Base-by-base conservation (phyloP, 2,329 filamentous ascomycete species). In the Trichoderma guizhouense region DNA sequence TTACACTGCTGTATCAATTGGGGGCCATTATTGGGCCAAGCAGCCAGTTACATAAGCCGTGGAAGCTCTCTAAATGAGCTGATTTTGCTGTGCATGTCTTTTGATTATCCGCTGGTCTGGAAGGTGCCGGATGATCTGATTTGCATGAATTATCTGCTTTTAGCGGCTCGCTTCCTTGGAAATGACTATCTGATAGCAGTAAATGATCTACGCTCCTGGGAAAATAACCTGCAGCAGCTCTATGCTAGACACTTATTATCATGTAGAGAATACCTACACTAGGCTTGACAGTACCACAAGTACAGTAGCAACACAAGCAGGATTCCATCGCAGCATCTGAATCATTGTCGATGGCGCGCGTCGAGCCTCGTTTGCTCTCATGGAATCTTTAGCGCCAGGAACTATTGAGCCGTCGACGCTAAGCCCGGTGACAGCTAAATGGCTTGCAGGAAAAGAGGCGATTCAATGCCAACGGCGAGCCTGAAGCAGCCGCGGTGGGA, bases 61-160 rank as follows among this genome's bases (percentile, higher is more conserved):
- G n/a, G 7, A 34, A 57, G 21, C 32, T 5, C 14, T 28, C 9
- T 7, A 58, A 68, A 68, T 68, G 65, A 68, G 65, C 26, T 68
- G 65, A 34, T 60, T 68, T 67, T 67, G 64, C 65, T 47, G 39
- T 57, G 30, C 30, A 39, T 43, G 65, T 8, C 11, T 21, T 58
- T 58, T 43, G 26, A 47, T 47, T 68, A 60, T 53, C 21, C 36
- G 55, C 28, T 69, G 55, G 55, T 61, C 39, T 69, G 66, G 39
- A 62, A 69, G 55, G 36, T 62, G 11, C 66, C 66, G 66, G 57
- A 69, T 62, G 55, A 61, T 53, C 43, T 61, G 66, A 69, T 69
- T 62, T 34, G 66, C 66, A 69, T 62, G 28, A 62, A 62, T 18
- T 18, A 15, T 12, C 36, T 34, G 28, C 15, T 21, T 53, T 53